These are phyloP conservation scores for Neofusicoccum cordaticola DNA, from an alignment of 2,329 filamentous ascomycete genomes.

Conservation along the genomic window DNA sequence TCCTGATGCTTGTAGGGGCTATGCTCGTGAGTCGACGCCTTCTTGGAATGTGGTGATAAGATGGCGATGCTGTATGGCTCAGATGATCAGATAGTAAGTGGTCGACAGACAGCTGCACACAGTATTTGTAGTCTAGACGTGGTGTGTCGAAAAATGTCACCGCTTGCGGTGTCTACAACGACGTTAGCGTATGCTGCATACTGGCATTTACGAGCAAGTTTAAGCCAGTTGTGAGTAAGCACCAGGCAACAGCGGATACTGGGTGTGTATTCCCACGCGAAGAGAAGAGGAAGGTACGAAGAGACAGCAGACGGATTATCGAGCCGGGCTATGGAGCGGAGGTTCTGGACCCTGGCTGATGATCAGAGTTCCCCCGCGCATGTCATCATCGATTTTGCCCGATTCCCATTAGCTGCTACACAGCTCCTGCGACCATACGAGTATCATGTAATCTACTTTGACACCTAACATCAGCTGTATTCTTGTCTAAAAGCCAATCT, in stretches of 20 bases:
- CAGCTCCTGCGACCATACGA: neutral
- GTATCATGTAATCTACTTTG: neutral
- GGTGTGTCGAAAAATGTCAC: neutral
- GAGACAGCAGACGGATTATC: neutral
- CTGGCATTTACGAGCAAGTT: neutral
- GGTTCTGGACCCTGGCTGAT: neutral
- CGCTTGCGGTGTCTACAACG: neutral
- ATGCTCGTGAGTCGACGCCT: too few species aligned
- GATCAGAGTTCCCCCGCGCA: neutral
- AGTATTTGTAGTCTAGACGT: neutral
- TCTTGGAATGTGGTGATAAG: too few species aligned
- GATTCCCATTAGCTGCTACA: neutral
- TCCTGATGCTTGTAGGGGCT: too few species aligned
- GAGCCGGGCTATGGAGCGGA: neutral
- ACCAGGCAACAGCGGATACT: neutral
- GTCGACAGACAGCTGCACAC: too few species aligned
- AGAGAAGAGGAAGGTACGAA: neutral
- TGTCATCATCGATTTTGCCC: slow-evolving; percentile 7
- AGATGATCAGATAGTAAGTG: too few species aligned
- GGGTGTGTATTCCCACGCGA: too few species aligned
- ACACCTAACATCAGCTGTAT: too few species aligned
- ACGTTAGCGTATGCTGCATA: neutral
- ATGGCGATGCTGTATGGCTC: too few species aligned
- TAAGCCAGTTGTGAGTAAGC: too few species aligned
- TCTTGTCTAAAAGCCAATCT: too few species aligned